These are phyloP conservation scores for Colletotrichum horii DNA, from an alignment of 2,329 filamentous ascomycete species.

Conservation along the genomic window DNA sequence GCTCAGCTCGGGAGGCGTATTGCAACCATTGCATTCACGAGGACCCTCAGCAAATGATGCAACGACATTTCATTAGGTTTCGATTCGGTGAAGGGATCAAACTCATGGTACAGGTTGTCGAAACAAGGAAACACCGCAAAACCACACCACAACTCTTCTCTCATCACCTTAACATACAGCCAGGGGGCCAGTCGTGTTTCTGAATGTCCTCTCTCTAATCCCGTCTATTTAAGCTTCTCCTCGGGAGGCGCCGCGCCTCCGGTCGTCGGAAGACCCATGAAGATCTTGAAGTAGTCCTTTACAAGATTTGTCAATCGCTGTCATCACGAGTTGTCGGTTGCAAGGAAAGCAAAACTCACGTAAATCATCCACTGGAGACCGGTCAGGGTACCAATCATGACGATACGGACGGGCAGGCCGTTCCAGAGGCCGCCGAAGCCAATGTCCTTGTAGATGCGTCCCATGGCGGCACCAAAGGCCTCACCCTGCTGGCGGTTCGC, in stretches of 20 bases:
- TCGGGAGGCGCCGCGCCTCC: slow-evolving; percentile 65
- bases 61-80: neutral
- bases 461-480: slow-evolving; percentile 75
- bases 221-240: slow-evolving; percentile 45
- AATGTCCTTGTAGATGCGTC: slow-evolving; percentile 85
- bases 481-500: slow-evolving; percentile 78
- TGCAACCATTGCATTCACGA: neutral
- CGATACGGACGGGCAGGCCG: slow-evolving; percentile 80
- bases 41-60: neutral
- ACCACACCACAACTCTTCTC: neutral
- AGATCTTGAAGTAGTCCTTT: slow-evolving; percentile 86
- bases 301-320: slow-evolving; percentile 23
- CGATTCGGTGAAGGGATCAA: neutral
- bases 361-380: slow-evolving; percentile 95
- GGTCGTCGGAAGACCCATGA: slow-evolving; percentile 85
- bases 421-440: slow-evolving; percentile 93
- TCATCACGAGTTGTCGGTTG: neutral
- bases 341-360: slow-evolving; percentile 47
- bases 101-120: neutral
- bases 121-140: neutral
- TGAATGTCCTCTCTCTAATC: neutral
- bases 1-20: neutral
- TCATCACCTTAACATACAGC: neutral
- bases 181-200: neutral
- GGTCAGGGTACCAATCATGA: slow-evolving; percentile 86